Conservation (phyloP, 805 yeast genomes). For the Brettanomyces naardenensis region DNA sequence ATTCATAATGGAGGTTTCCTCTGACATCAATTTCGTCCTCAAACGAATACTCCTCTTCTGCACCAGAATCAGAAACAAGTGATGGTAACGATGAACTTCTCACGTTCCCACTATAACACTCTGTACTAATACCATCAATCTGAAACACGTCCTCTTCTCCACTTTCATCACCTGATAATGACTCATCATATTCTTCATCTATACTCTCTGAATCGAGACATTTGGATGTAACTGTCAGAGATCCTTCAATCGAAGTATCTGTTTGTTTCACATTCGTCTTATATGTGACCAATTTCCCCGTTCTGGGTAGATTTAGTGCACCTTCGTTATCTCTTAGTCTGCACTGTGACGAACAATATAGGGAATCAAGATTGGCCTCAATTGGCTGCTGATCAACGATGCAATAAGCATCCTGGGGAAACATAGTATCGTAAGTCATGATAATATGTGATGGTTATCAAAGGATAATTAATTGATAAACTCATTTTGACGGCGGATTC, state of each 20-base stretch:
- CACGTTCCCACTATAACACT: no score
- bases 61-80: not conserved
- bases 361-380: not conserved
- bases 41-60: not conserved
- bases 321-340: not conserved
- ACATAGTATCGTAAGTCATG: not conserved
- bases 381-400: constrained; percentile 1
- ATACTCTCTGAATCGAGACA: constrained; percentile 3
- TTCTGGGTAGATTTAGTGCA: not conserved
- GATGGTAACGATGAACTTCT: constrained; percentile 18
- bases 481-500: no score
- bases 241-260: not conserved
- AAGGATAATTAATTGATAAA: no score
- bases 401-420: constrained; percentile 1
- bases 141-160: constrained; percentile 15
- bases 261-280: no score
- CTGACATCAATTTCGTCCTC: constrained; percentile 5
- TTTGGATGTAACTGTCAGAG: not conserved
- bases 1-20: constrained; percentile 1
- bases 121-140: constrained; percentile 16
- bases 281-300: constrained; percentile 1
- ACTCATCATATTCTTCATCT: constrained; percentile 2
- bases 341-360: constrained; percentile 1
- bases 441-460: no score
- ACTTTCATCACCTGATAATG: constrained; percentile 1